These are phyloP conservation scores for Cryptosporidium sp. DNA, from an alignment of 169 alveolate genomes.

Conservation along the genomic window DNA sequence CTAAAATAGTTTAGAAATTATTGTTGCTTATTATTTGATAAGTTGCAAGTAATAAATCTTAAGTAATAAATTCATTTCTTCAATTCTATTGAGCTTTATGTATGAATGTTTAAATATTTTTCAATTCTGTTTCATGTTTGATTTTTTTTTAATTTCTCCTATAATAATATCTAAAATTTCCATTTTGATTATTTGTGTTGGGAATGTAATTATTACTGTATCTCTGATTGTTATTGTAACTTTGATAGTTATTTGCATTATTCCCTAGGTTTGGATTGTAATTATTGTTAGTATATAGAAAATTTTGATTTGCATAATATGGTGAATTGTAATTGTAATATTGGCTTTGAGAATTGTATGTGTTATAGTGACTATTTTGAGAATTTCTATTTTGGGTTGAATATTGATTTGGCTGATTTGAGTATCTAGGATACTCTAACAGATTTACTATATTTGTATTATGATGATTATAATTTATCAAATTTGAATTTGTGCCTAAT, in stretches of 20 bases:
- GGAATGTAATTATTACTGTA: background rate
- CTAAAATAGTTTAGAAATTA: background rate
- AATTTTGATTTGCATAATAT: background rate
- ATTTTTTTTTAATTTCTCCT: background rate
- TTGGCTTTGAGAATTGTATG: background rate
- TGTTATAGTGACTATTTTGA: conserved; percentile 4
- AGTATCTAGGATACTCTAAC: background rate
- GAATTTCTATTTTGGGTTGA: background rate
- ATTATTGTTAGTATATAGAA: background rate
- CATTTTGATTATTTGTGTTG: too few species aligned
- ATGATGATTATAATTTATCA: background rate
- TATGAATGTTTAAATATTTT: too few species aligned
- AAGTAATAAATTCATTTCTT: too few species aligned
- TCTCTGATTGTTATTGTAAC: background rate
- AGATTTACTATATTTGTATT: background rate
- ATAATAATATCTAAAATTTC: background rate
- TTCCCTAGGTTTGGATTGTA: background rate
- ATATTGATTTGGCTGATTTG: background rate
- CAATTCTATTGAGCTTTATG: too few species aligned
- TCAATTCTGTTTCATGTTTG: background rate
- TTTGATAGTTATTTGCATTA: background rate
- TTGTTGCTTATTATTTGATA: too few species aligned
- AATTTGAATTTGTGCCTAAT: background rate
- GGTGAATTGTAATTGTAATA: background rate
- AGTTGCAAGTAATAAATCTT: too few species aligned